Evolutionary conservation across 495 filamentous ascomycete genomes (phyloP).

Genomic region (Thozetella sp.): DNA sequence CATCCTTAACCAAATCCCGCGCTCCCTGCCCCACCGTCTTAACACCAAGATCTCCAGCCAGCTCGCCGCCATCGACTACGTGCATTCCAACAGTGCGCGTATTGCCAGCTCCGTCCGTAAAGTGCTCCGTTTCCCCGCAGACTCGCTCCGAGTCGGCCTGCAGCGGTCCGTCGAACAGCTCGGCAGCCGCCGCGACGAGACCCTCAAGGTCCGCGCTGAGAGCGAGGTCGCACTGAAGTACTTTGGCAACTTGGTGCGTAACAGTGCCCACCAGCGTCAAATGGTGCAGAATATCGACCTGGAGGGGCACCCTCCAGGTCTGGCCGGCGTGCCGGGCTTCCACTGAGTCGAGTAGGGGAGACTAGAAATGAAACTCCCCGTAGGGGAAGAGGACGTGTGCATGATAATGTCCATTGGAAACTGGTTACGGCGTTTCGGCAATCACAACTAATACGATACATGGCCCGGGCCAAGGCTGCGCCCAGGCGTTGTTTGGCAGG

Average conservation of each 20-base stretch:
- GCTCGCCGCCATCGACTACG: slow-evolving; percentile 83
- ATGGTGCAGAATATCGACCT: slow-evolving; percentile 82
- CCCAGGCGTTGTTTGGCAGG: not conserved
- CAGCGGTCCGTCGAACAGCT: slow-evolving; percentile 83
- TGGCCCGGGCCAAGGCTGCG: not conserved
- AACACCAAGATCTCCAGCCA: slow-evolving; percentile 79
- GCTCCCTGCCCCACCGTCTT: slow-evolving; percentile 84
- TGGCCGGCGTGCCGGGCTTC: slow-evolving; percentile 4
- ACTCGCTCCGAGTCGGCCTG: slow-evolving; percentile 76
- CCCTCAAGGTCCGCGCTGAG: slow-evolving; percentile 70
- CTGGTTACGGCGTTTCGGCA: not conserved
- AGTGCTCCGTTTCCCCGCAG: slow-evolving; percentile 82
- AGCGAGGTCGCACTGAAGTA: slow-evolving; percentile 80
- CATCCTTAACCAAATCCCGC: slow-evolving; percentile 81
- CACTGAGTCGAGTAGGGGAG: not conserved
- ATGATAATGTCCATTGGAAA: not conserved
- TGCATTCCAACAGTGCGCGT: slow-evolving; percentile 82
- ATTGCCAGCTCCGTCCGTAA: slow-evolving; percentile 83
- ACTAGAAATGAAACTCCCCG: not conserved
- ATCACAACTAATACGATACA: not conserved
- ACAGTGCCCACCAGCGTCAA: slow-evolving; percentile 69
- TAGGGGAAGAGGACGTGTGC: no score
- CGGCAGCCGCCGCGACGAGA: slow-evolving; percentile 74
- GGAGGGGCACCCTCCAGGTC: slow-evolving; percentile 64
- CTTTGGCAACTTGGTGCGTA: slow-evolving; percentile 82